Evolutionary conservation across 1,284 basidiomycete species (phyloP), one percentile per base, ranked within the genome.

Genomic region (Trichosporon coremiiforme): DNA sequence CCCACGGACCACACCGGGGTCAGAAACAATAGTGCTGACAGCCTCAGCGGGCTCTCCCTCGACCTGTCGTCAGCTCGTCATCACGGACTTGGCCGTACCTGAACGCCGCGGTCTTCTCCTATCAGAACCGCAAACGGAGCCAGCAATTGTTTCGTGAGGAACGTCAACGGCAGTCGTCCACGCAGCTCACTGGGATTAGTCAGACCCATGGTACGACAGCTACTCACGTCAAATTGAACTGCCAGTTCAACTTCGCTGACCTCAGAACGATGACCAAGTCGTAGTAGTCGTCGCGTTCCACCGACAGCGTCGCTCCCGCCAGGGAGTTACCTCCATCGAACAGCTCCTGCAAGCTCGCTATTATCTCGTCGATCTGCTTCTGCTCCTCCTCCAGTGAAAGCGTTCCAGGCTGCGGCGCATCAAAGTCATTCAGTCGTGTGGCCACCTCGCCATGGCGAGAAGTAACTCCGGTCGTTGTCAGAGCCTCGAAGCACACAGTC

Each of bases 121-220:
- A 78, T 38, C n/a, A 77, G 45, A 8, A n/a, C 25, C 0, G 73
- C 69, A 5, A 78, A 68, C 0, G 80, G 80, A 2, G 69, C 41
- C 6, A 81, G 55, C 10, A 81, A 74, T 17, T 80, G 79, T 20
- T 72, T 71, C 7, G 74, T 36, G 57, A 81, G 70, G 64, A 80
- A 70, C 3, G 68, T 35, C 12, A 78, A 67, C 0, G 76, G 74
- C 57, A 73, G 65, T 38, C 74, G 64, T 13, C 68, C 72, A 36
- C 67, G 72, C 62, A 76, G 65, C 71, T 80, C 75, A 13, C 68
- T 75, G n/a, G 31, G 10, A 57, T 65, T 35, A 69, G 63, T 38
- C n/a, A n/a, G 13, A 8, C 13, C 38, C 3, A 25, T 10, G 13
- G 7, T 7, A 9, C 6, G 1, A 5, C 1, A 22, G 22, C 7